Evolutionary conservation across 768 basidiomycete species (phyloP), one percentile per base, ranked within the genome.

Genomic region (Tylopilus sp.): DNA sequence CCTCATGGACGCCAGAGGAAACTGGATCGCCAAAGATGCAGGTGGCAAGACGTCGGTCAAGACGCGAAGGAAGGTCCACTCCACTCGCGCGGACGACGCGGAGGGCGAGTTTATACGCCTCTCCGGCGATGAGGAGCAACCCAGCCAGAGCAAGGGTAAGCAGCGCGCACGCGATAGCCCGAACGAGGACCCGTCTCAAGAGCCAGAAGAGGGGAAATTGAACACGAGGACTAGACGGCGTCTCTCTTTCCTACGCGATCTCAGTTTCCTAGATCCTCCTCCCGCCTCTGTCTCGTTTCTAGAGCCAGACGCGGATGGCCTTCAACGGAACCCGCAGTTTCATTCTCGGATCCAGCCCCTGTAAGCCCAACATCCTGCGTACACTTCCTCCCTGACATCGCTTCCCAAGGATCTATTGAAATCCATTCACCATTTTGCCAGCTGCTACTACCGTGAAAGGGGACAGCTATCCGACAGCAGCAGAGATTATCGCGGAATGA

Each of bases 1-100:
- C 14, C 66, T 76, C 4, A 71, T 73, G 47, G 79, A 82, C 64
- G 50, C 71, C 3, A 75, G 79, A 43, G 83, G 80, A 13, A 84
- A 85, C 54, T 86, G 84, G 82, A 77, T 86, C 21, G 86, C 87
- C 11, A 71, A 64, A 30, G 85, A 88, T 61, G 86, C 86, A 3
- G 85, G 79, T 17, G 86, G 87, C 2, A 64, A 68, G 29, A 68
- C 63, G 8, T 73, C 61, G 4, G 73, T 81, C 61, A 72, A 69
- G 59, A 70, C 61, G 60, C 73, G 72, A 52, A 74, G 56, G 57
- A 66, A 31, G 46, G 52, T 48, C 44, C 51, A 38, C 48, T 50
- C 24, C 34, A 41, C 51, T 26, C 63, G 16, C 21, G 57, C 61
- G 30, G 61, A 66, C 5, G 69, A 65, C 6, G 62, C 48, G 3